Base-by-base conservation (phyloP, 1,139 yeast species). In the Taphrina pruni region DNA sequence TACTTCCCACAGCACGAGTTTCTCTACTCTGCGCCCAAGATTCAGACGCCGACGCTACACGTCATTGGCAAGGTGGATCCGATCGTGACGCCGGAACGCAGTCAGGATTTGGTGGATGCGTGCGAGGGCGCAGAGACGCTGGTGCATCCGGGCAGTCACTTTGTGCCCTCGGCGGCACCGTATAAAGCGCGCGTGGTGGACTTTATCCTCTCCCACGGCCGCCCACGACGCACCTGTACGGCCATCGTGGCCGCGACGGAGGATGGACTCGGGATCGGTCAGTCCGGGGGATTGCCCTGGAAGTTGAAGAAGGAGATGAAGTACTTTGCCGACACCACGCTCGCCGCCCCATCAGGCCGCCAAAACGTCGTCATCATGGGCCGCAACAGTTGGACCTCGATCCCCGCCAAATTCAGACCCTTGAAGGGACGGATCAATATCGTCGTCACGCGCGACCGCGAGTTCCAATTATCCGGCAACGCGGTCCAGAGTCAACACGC, bases 291-390 rank as follows among this genome's bases (percentile, higher is more conserved):
- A 68, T 81, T 94, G 72, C 99, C 99, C 7, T 94, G 99, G 99
- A 83, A 88, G 66, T 82, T 94, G 43, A 83, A 86, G 69, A 84
- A 88, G 70, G 99, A 94, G 77, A 90, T 95, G 88, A 86, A 86
- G 75, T 94, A 88, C 77, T 94, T 94, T 81, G 84, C 86, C 71
- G 85, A 86, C 69, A 88, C 90, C 20, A 94, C 99, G 0, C 79
- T 87, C 3, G 69, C 79, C 83, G 35, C 69, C 69, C 65, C 66
- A 6, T 48, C 65, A 14, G 68, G 54, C 61, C 56, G 48, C 14
- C 77, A 79, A 69, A 90, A 93, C 75, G 96, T 92, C 0, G 98
- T 95, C 14, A 83, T 95, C 9, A 94, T 95, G 99, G 99, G 99
- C 6, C 83, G 97, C 70, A 89, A 87, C 76, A 94, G 99, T 0